Evolutionary conservation across 441 rosid species (phyloP), one percentile per base, ranked within the genome.

Genomic region (Lepidium campestre): DNA sequence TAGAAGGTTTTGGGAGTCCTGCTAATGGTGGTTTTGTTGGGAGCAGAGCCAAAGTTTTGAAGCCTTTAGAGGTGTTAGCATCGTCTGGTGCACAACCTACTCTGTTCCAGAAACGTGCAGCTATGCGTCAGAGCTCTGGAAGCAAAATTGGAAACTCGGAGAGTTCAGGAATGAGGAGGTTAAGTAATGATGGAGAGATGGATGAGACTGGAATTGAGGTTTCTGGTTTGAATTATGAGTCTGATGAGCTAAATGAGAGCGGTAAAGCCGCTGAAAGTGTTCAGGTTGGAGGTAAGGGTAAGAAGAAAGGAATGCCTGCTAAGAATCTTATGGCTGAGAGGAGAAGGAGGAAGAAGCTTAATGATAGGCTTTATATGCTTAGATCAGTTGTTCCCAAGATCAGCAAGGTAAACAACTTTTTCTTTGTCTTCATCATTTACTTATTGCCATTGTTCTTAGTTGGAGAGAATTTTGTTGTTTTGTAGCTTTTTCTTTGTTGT

Each of bases 301-400:
- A 86, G 85, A 86, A 80, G 83, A 86, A 83, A 66, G 93, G 93
- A 12, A 69, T 86, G 82, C 93, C 89, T 6, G 93, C 93, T 10
- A 86, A 86, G 78, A 86, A 86, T 72, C 80, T 86, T 64, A 86
- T 86, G 93, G 93, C 93, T 10, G 93, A 86, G 83, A 77, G 93
- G 60, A 81, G 92, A 29, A 72, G 92, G 32, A 81, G 92, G 80
- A 86, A 84, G 87, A 86, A 86, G 82, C 89, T 86, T 42, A 85
- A 85, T 41, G 93, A 85, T 62, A 83, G 92, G 79, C 92, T 86
- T 56, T 86, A 84, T 61, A 86, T 86, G 92, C 87, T 86, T 40
- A 79, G 93, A 84, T 84, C 91, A 62, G 91, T 84, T 35, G 91
- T 86, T 17, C 91, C 91, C 58, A 84, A 82, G 79, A 86, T 86